Percentiles rank a stretch among this genome's conserved stretches.
phyloP scores from a whole-genome alignment of 257 asterid species.

The Echites panduratus region DNA sequence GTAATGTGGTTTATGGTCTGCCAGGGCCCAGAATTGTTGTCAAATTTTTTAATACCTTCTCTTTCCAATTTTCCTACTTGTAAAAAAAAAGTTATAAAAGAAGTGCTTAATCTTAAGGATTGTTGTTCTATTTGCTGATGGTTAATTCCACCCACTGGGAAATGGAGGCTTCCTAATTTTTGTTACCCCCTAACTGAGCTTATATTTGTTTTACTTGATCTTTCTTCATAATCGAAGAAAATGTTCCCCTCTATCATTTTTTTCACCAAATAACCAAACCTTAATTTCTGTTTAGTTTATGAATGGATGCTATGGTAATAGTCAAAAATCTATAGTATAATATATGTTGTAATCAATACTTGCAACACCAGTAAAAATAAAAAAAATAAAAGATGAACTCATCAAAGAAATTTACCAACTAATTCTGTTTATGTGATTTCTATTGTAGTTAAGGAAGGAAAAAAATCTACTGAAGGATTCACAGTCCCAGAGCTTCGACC shows the following conservation, averaged over 20 bases:
- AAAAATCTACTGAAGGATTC: slow-evolving; percentile 65
- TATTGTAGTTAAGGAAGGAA: slow-evolving; percentile 64
- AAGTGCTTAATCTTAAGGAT: not conserved
- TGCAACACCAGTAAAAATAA: not conserved
- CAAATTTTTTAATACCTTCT: not conserved
- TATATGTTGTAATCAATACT: slow-evolving; percentile 2
- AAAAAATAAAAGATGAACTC: no score
- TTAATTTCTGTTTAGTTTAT: not conserved
- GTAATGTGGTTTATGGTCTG: not conserved
- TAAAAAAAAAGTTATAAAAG: not conserved
- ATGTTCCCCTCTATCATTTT: not conserved
- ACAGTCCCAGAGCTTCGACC: slow-evolving; percentile 61
- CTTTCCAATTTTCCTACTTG: not conserved
- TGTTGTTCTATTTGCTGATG: not conserved
- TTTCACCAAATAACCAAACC: not conserved
- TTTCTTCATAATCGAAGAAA: not conserved
- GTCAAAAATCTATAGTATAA: not conserved
- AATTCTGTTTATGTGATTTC: slow-evolving; percentile 4
- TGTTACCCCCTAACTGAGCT: not conserved
- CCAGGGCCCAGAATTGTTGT: not conserved
- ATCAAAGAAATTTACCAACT: not conserved
- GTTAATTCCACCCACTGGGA: not conserved
- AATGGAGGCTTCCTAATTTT: not conserved
- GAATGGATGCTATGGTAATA: not conserved
- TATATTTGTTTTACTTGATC: not conserved